Evolutionary conservation across 805 yeast genomes (phyloP), one percentile per base, ranked within the genome.

Genomic region (Starmerella cellae): DNA sequence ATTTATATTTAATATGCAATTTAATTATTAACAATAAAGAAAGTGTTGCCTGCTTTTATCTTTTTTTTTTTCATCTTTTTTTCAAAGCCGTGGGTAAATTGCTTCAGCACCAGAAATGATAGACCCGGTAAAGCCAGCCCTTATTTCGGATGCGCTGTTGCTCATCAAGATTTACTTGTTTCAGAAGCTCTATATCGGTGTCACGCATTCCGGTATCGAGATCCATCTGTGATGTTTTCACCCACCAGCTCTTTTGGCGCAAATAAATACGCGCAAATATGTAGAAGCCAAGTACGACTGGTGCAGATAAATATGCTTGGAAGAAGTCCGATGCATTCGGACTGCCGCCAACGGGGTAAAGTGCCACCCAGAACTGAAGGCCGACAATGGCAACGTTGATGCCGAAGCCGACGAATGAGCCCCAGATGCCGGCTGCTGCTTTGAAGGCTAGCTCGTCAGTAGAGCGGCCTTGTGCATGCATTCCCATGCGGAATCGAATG

Each of bases 331-430:
- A 29, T 22, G 69, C 69, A 40, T 54, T 47, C 22, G 69, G 63
- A 1, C 41, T 24, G 13, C 38, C 59, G 13, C 68, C 75, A 61
- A 75, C 56, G 42, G 94, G 94, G 69, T 68, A 82, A 33, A 80
- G 63, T 5, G 91, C 87, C 45, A 78, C 69, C 83, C 88, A 83
- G 67, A 83, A 81, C 63, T 81, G 87, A 24, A 85, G 82, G 43
- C 73, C 64, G 46, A 84, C 65, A 48, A 82, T 76, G 43, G 79
- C 59, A 26, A 70, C 30, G 58, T 76, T 76, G 55, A 84, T 61
- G 21, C 61, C 44, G 16, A 73, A 55, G 42, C 91, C 93, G 57
- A 71, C 71, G 46, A 57, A 59, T 1, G 93, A 77, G 37, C 93
- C 93, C 51, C 58, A 63, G 24, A 77, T 60, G 52, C 94, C 94